A percentile compares a stretch with the other conserved stretches of the same genome.
phyloP scores from a whole-genome alignment of 164 flowering plant genomes.

The Litsea cubeba region DNA sequence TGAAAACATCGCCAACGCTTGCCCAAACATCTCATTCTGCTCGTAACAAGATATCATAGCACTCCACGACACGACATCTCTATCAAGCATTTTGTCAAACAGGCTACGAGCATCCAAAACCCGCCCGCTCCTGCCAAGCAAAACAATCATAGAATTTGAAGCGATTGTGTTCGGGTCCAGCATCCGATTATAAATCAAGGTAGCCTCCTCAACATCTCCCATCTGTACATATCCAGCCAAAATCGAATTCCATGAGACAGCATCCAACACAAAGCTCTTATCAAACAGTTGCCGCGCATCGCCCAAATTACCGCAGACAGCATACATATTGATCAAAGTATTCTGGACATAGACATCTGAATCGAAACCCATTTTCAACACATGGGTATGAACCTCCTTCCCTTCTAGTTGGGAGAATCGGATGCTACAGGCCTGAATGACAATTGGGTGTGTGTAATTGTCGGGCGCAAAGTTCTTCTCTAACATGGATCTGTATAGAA shows the following conservation, averaged over 20 bases:
- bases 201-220: constrained; percentile 32
- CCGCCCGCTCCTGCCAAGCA: constrained; percentile 31
- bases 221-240: constrained; percentile 34
- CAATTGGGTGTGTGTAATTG: constrained; percentile 31
- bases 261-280: constrained; percentile 23
- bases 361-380: constrained; percentile 34
- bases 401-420: constrained; percentile 25
- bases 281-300: constrained; percentile 36
- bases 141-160: constrained; percentile 39
- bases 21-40: constrained; percentile 31
- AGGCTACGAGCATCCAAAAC: constrained; percentile 25
- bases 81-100: constrained; percentile 25
- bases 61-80: constrained; percentile 41
- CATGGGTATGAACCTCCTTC: constrained; percentile 33
- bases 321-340: constrained; percentile 35
- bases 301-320: constrained; percentile 26
- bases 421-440: constrained; percentile 25
- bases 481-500: constrained; percentile 31
- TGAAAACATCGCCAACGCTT: constrained; percentile 28
- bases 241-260: constrained; percentile 41
- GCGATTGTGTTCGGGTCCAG: constrained; percentile 30
- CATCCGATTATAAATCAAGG: constrained; percentile 22
- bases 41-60: constrained; percentile 41
- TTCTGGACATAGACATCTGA: constrained; percentile 35
- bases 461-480: constrained; percentile 20